Evolutionary conservation across 768 basidiomycete species (phyloP), one percentile per base, ranked within the genome.

Genomic region (Mycena amicta): DNA sequence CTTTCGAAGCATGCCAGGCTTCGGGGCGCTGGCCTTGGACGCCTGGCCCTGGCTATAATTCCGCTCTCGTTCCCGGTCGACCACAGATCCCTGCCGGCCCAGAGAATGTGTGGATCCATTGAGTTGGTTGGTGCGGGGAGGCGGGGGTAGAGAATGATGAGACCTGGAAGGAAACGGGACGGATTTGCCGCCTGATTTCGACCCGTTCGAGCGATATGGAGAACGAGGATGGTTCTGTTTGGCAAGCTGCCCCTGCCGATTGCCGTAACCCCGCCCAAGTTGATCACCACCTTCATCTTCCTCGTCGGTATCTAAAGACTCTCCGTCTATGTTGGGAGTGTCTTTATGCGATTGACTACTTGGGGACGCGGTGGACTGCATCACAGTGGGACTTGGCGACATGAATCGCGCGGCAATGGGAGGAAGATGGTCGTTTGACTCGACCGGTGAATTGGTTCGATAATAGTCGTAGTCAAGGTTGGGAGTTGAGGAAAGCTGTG

Each of bases 361-460:
- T 39, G 60, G 52, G 61, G 67, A 22, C 16, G 46, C n/a, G 23
- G 57, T 56, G 15, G 61, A 57, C 26, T 41, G 29, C 39, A 53
- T 60, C 26, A 62, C 64, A 5, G 63, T 72, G 0, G 80, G 74
- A 8, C 87, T 87, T 11, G 90, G 90, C 3, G 89, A 89, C 77
- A 94, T 90, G 80, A 95, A 97, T 50, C 92, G 88, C 23, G 95
- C 88, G 46, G 95, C 95, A 61, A 97, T 97, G 50, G 95, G 90
- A 2, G 87, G 89, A 3, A 94, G 79, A 61, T 87, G 78, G 6
- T 95, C 92, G 40, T 81, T 71, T 0, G 90, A 90, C 65, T 91
- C 93, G 5, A 76, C 72, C 3, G 84, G 89, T 1, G 90, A 88
- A 18, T 88, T 90, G 43, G 81, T 54, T 18, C 85, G 88, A 68